Base-by-base conservation (phyloP, 768 basidiomycete genomes). In the Tylopilus subfusipes region DNA sequence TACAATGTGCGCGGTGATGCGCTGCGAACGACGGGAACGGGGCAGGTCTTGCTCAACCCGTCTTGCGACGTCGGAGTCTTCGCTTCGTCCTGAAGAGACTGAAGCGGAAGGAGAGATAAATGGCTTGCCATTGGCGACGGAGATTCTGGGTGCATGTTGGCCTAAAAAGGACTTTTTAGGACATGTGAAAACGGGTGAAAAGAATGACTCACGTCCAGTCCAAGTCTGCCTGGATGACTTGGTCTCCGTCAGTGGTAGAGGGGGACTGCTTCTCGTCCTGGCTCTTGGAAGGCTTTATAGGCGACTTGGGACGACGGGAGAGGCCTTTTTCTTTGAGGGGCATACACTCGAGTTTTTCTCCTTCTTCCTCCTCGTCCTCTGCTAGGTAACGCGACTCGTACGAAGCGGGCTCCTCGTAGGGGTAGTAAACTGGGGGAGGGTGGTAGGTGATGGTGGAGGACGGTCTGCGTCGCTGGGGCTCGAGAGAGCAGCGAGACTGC, bases 121-220 rank as follows among this genome's bases (percentile, higher is more conserved):
- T 56, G 10, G 83, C 82, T 60, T 84, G 82, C 84, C 85, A 86
- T 53, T 84, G 80, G 10, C 80, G 73, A 52, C 74, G 72, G 40
- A 86, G 67, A 44, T 69, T 72, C 64, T 84, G 74, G 10, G 73
- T 69, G 68, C 85, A 86, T 33, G 82, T 82, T 13, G 85, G 85
- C 4, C 82, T 84, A 59, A 8, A 30, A 31, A 16, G 18, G 22
- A 10, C 36, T 4, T 18, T 10, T 38, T 38, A 6, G 39, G 10
- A 19, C 16, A 8, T 22, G 36, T 4, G 27, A 42, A 45, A 3
- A 33, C 1, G 38, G 13, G n/a, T 1, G 30, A 6, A n/a, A 10
- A 19, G 13, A 6, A 14, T 18, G n/a, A 72, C 69, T 64, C 61
- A 70, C 69, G 71, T 70, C 65, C 63, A 70, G 12, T 72, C 69